phyloP scores from a whole-genome alignment of 495 filamentous ascomycete species.

The Hypoxylon fragiforme region DNA sequence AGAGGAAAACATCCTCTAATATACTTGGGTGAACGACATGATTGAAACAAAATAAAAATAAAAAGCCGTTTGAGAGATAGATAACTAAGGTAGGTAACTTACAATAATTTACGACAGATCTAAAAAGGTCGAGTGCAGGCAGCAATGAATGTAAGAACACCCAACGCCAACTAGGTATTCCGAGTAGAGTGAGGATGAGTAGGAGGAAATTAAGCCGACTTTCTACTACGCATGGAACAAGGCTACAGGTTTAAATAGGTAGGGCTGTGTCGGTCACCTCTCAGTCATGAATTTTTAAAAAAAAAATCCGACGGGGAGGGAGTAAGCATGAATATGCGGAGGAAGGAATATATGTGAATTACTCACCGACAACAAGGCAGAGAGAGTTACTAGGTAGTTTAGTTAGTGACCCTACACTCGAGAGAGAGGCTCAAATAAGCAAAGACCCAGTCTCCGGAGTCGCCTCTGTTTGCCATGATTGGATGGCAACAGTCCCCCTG shows the following conservation, averaged over 20 bases:
- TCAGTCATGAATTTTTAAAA: too few species aligned
- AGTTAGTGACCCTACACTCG: too few species aligned
- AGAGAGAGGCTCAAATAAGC: constrained; percentile 25
- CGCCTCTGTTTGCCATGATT: constrained; percentile 25
- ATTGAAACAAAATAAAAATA: too few species aligned
- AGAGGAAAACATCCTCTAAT: too few species aligned
- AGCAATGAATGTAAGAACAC: constrained; percentile 14
- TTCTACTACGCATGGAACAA: constrained; percentile 9
- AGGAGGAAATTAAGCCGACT: constrained; percentile 4
- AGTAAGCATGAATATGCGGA: constrained; percentile 23
- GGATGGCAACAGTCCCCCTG: too few species aligned
- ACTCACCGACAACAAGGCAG: too few species aligned
- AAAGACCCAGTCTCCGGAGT: constrained; percentile 20
- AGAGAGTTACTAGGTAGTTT: too few species aligned
- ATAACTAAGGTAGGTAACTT: constrained; percentile 1
- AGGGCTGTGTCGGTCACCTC: constrained; percentile 1
- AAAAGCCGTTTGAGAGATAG: too few species aligned
- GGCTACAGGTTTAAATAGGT: neutral
- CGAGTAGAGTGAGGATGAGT: constrained; percentile 1
- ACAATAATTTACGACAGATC: constrained; percentile 6
- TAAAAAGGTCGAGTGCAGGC: constrained; percentile 1
- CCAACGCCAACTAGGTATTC: constrained; percentile 22
- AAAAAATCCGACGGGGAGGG: constrained; percentile 5
- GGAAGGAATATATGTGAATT: too few species aligned
- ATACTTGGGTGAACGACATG: too few species aligned